These are phyloP conservation scores for Pinus taeda DNA, from an alignment of 75 land plant genomes.

Conservation along the genomic window DNA sequence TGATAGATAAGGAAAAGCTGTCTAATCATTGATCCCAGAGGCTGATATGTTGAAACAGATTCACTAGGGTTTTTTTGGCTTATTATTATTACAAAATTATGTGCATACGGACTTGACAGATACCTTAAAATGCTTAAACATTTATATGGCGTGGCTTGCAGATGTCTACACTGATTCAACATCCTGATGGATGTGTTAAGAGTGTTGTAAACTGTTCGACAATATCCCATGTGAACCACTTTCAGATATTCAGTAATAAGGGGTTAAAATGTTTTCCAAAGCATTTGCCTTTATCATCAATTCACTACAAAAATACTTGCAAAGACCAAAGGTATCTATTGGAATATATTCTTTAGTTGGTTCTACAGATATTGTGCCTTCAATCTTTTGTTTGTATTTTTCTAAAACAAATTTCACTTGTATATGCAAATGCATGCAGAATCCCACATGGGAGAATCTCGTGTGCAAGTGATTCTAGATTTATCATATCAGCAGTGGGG, in stretches of 20 bases:
- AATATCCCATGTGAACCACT: background rate
- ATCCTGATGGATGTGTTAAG: background rate
- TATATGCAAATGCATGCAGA: background rate
- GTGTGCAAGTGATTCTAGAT: constrained; percentile 3
- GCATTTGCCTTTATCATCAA: constrained; percentile 2
- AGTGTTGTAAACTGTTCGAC: background rate
- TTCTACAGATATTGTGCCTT: background rate
- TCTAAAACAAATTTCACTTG: constrained; percentile 1
- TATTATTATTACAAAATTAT: background rate
- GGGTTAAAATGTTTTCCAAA: constrained; percentile 4
- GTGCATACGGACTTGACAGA: background rate
- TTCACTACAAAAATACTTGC: background rate
- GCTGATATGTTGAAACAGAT: background rate
- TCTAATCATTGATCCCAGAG: background rate
- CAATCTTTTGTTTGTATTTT: background rate
- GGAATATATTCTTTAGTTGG: background rate
- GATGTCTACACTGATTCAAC: constrained; percentile 6
- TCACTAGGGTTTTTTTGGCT: background rate
- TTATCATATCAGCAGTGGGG: constrained; percentile 5
- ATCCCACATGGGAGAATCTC: background rate
- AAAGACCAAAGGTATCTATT: background rate
- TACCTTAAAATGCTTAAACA: background rate
- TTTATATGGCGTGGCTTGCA: background rate
- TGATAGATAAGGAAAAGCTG: background rate
- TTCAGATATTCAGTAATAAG: background rate